phyloP scores from a whole-genome alignment of 768 basidiomycete species.

The Trametes cinnabarina region DNA sequence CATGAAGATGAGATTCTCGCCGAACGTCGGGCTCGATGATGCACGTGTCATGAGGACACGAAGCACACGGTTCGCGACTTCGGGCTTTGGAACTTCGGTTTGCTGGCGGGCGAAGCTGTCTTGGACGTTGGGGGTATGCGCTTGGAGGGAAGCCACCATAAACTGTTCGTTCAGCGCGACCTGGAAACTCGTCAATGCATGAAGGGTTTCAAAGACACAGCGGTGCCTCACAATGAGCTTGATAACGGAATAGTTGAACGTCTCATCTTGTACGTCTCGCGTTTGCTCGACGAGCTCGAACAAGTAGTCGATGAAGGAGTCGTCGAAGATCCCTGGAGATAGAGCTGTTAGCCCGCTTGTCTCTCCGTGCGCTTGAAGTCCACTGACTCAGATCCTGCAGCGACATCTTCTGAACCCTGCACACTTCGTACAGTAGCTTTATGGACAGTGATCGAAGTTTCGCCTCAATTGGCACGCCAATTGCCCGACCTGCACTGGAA shows the following conservation, averaged over 20 bases:
- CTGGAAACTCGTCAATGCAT: slow-evolving; percentile 37
- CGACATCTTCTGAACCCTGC: slow-evolving; percentile 82
- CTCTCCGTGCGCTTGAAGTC: too few relatives aligned
- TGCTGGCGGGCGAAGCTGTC: slow-evolving; percentile 13
- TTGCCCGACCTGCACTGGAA: slow-evolving; percentile 36
- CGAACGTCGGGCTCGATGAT: slow-evolving; percentile 90
- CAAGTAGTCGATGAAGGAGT: slow-evolving; percentile 81
- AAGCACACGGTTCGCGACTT: slow-evolving; percentile 74
- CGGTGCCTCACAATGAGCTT: slow-evolving; percentile 74
- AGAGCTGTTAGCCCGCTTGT: not conserved
- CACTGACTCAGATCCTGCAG: slow-evolving; percentile 74
- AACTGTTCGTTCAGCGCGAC: slow-evolving; percentile 96
- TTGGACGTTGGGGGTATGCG: slow-evolving; percentile 21
- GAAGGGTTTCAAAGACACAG: too few relatives aligned
- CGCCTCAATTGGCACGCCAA: slow-evolving; percentile 75
- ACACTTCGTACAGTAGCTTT: slow-evolving; percentile 86
- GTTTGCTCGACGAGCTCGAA: slow-evolving; percentile 96
- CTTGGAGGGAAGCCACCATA: slow-evolving; percentile 80
- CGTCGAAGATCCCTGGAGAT: slow-evolving; percentile 68
- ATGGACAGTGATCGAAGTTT: slow-evolving; percentile 72
- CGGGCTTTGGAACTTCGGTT: slow-evolving; percentile 27
- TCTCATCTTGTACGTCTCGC: slow-evolving; percentile 81
- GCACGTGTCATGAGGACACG: slow-evolving; percentile 80
- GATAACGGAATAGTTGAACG: slow-evolving; percentile 93
- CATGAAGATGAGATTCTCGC: slow-evolving; percentile 99